Base-by-base conservation (phyloP, 768 basidiomycete species). In the Macrolepiota albuminosa region DNA sequence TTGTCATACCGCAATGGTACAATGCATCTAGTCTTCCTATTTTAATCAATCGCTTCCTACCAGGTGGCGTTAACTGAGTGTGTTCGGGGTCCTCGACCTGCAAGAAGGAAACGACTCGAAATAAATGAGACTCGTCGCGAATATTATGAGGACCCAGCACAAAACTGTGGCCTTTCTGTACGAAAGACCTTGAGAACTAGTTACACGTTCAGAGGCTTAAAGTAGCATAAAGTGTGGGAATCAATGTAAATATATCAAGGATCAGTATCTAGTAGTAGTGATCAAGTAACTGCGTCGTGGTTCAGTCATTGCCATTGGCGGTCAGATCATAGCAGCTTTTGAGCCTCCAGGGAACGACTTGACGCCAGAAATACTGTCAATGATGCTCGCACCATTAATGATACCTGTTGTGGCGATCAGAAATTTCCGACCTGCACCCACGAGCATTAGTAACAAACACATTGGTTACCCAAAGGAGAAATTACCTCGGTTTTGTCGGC, bases 391-490 rank as follows among this genome's bases (percentile, higher is more conserved):
- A 57, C 95, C 95, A 67, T 82, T 96, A 61, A 96, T 78, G 34
- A 97, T 93, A 14, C 92, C 89, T 29, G 95, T 97, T 4, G 95
- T 96, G 24, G 91, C 92, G 58, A 98, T 87, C 67, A 98, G 73
- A 72, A 95, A 93, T 63, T 83, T 86, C 48, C 95, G 86, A 29
- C 93, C 93, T 95, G 70, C 26, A 37, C 33, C 34, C 31, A 39
- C 21, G 56, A 40, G 29, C 62, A 54, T 56, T 29, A 59, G 45
- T 42, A 51, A 63, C 64, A 47, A 21, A 21, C 21, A 61, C 37
- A 46, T 45, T 56, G 33, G 33, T 58, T 54, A 54, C 47, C 54
- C 68, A 37, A 70, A 56, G 65, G 34, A 65, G 56, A 55, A 69
- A 33, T 42, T 67, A 85, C 93, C 95, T 80, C 81, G 83, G 64